Base-by-base conservation (phyloP, 208 protist genomes). In the Sergeia podlipaevii region DNA sequence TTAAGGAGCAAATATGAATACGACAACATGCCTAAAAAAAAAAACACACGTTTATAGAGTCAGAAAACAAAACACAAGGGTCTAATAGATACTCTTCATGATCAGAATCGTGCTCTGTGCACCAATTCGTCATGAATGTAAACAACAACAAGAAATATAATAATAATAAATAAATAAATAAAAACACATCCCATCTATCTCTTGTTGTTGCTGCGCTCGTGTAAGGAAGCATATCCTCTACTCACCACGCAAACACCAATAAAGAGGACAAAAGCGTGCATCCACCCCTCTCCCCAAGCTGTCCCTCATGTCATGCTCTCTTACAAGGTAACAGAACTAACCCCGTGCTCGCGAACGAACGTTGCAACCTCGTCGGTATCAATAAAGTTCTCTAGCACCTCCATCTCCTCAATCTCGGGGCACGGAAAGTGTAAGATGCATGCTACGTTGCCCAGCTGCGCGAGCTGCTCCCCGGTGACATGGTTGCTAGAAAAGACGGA, bases 401-500 rank as follows among this genome's bases (percentile, higher is more conserved):
- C 79, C 28, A 97, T 74, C 5, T 98, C 93, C 33, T 98, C 95
- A 20, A 96, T 54, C 26, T 97, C 74, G 0, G 89, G 79, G 38
- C 96, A 83, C 10, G 87, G 76, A 66, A 96, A 98, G 28, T 81
- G 67, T 6, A 99, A 54, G 45, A 98, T 90, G 7, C 96, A 94
- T 1, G 97, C 97, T 11, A 98, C 67, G 28, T 90, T 95, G 27
- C 88, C 89, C 3, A 99, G 62, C 54, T 96, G 77, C 5, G 64
- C 65, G 23, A 98, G 76, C 70, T 98, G 93, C 66, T 98, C 90
- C 13, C 97, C 97, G 0, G 94, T 96, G 18, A 97, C 83, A 65
- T 99, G 97, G 18, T 91, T 80, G 42, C 87, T 92, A 24, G 95
- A 98, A 59, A 98, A 98, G 18, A 99, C 73, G 46, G 67, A 70